Conservation (phyloP, 2,329 filamentous ascomycete genomes). For the Bisporella sp. region DNA sequence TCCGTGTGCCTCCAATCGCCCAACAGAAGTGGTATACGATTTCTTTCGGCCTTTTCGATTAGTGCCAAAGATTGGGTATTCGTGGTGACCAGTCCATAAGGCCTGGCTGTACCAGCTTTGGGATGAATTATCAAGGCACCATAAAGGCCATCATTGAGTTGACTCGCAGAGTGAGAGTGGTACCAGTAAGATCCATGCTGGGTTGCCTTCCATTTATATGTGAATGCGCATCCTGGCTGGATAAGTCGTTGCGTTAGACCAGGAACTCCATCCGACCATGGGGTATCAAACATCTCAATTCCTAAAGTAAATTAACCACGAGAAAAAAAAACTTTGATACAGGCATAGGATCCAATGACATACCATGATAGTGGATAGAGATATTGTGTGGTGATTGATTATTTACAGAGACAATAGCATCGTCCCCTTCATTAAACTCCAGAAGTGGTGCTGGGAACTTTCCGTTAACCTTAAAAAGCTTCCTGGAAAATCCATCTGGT, state of each 20-base stretch:
- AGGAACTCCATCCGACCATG: slow-evolving; percentile 35
- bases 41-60: slow-evolving; percentile 5
- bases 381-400: slow-evolving; percentile 30
- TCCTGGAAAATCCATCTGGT: slow-evolving; percentile 15
- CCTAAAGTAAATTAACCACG: slow-evolving; percentile 11
- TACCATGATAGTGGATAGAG: slow-evolving; percentile 36
- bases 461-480: slow-evolving; percentile 19
- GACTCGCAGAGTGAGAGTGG: slow-evolving; percentile 29
- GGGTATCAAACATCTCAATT: slow-evolving; percentile 21
- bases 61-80: slow-evolving; percentile 1
- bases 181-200: slow-evolving; percentile 31
- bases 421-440: slow-evolving; percentile 26
- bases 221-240: slow-evolving; percentile 31
- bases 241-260: slow-evolving; percentile 35
- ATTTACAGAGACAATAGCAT: slow-evolving; percentile 15
- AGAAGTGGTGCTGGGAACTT: slow-evolving; percentile 26
- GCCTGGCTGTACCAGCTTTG: slow-evolving; percentile 1
- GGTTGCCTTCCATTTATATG: slow-evolving; percentile 33
- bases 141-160: slow-evolving; percentile 23
- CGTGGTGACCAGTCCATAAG: slow-evolving; percentile 11
- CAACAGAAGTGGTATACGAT: slow-evolving; percentile 9
- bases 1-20: slow-evolving; percentile 17
- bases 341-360: slow-evolving; percentile 1
- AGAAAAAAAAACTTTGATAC: neutral
- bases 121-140: slow-evolving; percentile 24